Evolutionary conservation across 768 basidiomycete species (phyloP), one percentile per base, ranked within the genome.

Genomic region (Calocybe indica): DNA sequence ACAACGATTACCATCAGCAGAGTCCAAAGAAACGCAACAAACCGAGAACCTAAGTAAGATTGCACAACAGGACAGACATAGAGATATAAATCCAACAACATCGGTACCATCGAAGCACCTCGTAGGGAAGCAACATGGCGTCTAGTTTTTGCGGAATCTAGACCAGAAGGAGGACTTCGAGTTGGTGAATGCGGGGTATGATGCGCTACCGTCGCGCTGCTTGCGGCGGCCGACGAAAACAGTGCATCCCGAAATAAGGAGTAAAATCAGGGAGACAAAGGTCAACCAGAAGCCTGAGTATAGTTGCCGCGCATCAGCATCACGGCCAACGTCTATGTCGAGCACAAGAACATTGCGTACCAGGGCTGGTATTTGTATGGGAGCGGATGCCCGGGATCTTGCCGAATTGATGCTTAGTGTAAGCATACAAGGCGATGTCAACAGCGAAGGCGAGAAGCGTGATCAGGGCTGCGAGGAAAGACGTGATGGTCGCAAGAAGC

Each of bases 371-470:
- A 48, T 69, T 67, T 9, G 85, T 85, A 38, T 59, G 67, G 3
- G 66, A 65, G n/a, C 56, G 52, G 15, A 75, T 61, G 46, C 69
- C 63, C 37, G 64, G 55, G 8, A 89, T 69, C 47, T 78, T 71
- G 38, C 64, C 64, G 55, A 86, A 70, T 53, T 82, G 69, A 44
- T 82, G 71, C 58, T 76, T 80, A 44, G 83, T 73, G 48, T 73
- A 79, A 3, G 70, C 80, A 56, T 70, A 84, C 30, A 92, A 76
- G 10, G 85, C 83, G 50, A 90, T 83, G 61, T 92, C 87, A 61
- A 86, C 79, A 37, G 78, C 76, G 58, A 91, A 88, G 1, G 86
- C 81, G 52, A 89, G 78, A 47, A 89, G 66, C 2, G 86, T 78
- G 38, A 91, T 59, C 14, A 75, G 51, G 1, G 85, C 82, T 6